Evolutionary conservation across 169 alveolate species (phyloP).

Genomic region (Plasmodium fragile): DNA sequence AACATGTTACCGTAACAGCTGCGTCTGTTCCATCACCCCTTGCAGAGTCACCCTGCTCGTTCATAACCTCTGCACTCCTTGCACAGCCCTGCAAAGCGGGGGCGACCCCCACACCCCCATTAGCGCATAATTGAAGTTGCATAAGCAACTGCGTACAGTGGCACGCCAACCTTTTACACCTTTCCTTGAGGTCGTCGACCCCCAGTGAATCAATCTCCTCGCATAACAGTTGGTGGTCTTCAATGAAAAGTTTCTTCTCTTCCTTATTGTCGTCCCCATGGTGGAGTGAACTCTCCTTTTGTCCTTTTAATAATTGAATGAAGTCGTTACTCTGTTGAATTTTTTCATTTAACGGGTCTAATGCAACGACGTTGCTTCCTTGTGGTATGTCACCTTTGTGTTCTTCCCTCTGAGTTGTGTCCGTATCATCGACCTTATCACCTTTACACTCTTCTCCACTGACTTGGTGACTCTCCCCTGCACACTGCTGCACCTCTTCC

Average conservation of each 20-base stretch:
- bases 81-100: not conserved
- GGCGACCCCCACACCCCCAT: not conserved
- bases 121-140: not conserved
- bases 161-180: constrained; percentile 2
- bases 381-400: too few species aligned
- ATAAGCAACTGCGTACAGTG: constrained; percentile 2
- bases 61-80: not conserved
- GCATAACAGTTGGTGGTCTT: not conserved
- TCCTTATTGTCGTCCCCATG: not conserved
- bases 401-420: too few species aligned
- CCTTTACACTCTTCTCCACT: not conserved
- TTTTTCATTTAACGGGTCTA: not conserved
- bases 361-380: too few species aligned
- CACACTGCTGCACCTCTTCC: not conserved
- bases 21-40: not conserved
- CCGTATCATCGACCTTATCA: not conserved
- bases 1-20: not conserved
- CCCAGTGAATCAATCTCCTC: constrained; percentile 6
- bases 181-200: not conserved
- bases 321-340: not conserved
- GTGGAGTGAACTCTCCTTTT: not conserved
- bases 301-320: not conserved
- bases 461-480: not conserved
- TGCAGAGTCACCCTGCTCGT: not conserved
- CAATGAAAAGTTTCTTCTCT: not conserved